Base-by-base conservation (phyloP, 2,329 filamentous ascomycete genomes). In the Botrytis aclada region DNA sequence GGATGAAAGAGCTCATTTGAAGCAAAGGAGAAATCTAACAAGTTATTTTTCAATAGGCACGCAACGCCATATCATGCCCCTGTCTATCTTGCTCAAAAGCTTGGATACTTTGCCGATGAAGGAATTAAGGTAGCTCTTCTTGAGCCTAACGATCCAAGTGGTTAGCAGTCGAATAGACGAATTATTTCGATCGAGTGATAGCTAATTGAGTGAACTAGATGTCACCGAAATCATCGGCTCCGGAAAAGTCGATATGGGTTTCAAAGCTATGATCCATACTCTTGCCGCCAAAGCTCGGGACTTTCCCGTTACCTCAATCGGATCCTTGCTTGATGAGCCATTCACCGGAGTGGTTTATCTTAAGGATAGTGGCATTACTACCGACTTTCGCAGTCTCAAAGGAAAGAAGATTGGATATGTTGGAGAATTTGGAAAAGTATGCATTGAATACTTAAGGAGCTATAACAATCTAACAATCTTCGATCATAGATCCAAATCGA, bases 201-300 rank as follows among this genome's bases (percentile, higher is more conserved):
- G 22, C 34, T 45, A n/a, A 67, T 8, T 25, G 41, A 32, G 72
- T 47, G 29, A 32, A 69, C n/a, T 37, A 87, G 92, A 94, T 85
- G 92, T 94, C 75, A 94, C 92, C 75, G 92, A 94, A 81, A 93
- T 94, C 81, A 92, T 94, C 76, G 92, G 92, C 74, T 90, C 87
- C 72, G 90, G 89, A 74, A 93, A 93, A 80, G 89, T 93, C 67
- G 91, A 94, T 80, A 88, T 94, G 79, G 92, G 92, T 62, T 93
- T 93, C 87, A 94, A 94, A 82, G 92, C 92, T 76, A 94, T 94
- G 92, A 94, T 94, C 77, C 92, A 94, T 80, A 94, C 92, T 14
- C 87, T 94, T 74, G 92, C 91, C 72, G 92, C 92, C 80, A 93
- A 93, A 82, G 92, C 92, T 56, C 91, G 92, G 74, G 84, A 87